Percentiles rank a stretch among this genome's conserved stretches.
These are phyloP conservation scores for Capronia epimyces DNA, from an alignment of 2,329 filamentous ascomycete genomes.

Conservation along the genomic window DNA sequence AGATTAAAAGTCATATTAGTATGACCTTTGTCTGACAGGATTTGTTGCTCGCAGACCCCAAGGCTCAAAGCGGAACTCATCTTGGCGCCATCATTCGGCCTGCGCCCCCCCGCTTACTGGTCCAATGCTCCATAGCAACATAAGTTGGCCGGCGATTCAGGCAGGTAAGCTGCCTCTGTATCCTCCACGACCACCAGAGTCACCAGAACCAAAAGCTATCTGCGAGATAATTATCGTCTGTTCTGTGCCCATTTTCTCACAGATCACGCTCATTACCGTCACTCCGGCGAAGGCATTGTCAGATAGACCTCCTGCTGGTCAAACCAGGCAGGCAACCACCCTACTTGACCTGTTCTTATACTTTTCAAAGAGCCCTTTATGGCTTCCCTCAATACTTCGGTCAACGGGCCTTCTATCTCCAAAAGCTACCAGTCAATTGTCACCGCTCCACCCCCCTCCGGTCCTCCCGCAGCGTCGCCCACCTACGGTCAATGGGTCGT, in stretches of 20 bases:
- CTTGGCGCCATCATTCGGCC: slow-evolving; percentile 2
- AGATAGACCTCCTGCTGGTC: not conserved
- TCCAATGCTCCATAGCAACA: slow-evolving; percentile 10
- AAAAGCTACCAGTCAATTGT: slow-evolving; percentile 69
- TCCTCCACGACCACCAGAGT: not conserved
- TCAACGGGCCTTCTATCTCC: slow-evolving; percentile 71
- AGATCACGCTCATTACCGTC: not conserved
- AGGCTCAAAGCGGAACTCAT: not conserved
- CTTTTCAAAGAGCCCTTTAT: slow-evolving; percentile 43
- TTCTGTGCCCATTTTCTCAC: not conserved
- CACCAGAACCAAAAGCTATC: not conserved
- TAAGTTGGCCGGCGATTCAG: slow-evolving; percentile 1
- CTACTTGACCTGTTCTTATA: not conserved
- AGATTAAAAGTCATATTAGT: not conserved
- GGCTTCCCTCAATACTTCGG: slow-evolving; percentile 74
- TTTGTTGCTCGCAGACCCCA: not conserved
- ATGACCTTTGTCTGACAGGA: not conserved
- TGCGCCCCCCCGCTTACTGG: not conserved
- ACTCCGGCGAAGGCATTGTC: not conserved
- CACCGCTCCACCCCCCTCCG: slow-evolving; percentile 54
- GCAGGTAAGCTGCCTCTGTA: slow-evolving; percentile 13
- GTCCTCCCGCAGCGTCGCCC: slow-evolving; percentile 59
- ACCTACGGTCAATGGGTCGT: slow-evolving; percentile 91
- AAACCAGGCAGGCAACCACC: slow-evolving; percentile 2
- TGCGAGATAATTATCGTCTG: not conserved